These are phyloP conservation scores for Striga hermonthica DNA, from an alignment of 305 asterid genomes.

Conservation along the genomic window DNA sequence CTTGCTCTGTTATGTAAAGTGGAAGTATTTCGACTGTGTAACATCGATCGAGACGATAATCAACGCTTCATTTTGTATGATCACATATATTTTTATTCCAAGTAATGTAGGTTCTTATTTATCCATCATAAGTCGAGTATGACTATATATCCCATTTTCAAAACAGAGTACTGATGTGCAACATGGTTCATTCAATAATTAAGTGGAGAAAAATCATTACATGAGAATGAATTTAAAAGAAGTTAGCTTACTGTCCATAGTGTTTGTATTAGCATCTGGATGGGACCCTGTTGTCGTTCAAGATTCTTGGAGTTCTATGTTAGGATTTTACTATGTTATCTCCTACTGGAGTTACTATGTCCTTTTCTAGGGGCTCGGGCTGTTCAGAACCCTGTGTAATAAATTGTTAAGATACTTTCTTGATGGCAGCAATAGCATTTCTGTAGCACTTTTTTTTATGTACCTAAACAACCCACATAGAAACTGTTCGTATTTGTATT, in stretches of 20 bases:
- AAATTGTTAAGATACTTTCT: background rate
- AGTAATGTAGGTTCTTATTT: background rate
- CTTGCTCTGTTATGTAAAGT: too few relatives aligned
- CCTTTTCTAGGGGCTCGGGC: background rate
- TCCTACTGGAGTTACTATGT: background rate
- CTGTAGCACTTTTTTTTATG: background rate
- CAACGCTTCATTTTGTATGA: background rate
- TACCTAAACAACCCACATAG: background rate
- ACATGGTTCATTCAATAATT: background rate
- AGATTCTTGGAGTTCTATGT: background rate
- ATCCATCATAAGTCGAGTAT: background rate
- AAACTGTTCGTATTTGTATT: background rate
- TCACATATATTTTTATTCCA: background rate
- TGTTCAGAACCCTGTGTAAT: background rate
- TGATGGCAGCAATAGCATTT: background rate
- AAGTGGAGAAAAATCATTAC: background rate
- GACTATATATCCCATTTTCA: background rate
- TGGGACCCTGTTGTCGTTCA: background rate
- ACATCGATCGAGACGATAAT: too few relatives aligned
- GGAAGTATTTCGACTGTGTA: too few relatives aligned
- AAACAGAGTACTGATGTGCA: background rate
- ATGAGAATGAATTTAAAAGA: background rate
- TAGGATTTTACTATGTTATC: background rate
- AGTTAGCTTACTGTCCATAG: background rate
- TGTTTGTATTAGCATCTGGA: background rate